phyloP scores from a whole-genome alignment of 1,139 yeast genomes.

The Keqinozyma sinolaborantium region DNA sequence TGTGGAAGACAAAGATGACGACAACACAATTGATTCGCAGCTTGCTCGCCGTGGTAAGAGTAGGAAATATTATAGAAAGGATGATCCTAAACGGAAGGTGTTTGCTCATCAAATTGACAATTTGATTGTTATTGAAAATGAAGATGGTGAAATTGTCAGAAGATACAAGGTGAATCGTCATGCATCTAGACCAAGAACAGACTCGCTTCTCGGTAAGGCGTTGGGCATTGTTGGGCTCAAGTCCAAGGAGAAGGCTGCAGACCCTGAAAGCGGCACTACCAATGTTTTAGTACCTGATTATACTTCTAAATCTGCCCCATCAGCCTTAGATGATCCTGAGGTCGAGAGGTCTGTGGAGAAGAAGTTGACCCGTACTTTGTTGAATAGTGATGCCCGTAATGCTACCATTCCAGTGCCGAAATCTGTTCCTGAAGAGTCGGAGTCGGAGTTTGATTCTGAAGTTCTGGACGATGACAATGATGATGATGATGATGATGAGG shows the following conservation, averaged over 20 bases:
- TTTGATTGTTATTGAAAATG: slow-evolving; percentile 79
- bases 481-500: slow-evolving; percentile 21
- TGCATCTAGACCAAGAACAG: slow-evolving; percentile 22
- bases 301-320: slow-evolving; percentile 7
- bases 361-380: slow-evolving; percentile 20
- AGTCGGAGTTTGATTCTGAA: slow-evolving; percentile 2
- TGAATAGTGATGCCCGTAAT: slow-evolving; percentile 4
- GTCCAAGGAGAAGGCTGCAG: slow-evolving; percentile 14
- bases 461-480: slow-evolving; percentile 15
- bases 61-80: slow-evolving; percentile 26
- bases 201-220: slow-evolving; percentile 40
- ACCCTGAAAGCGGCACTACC: slow-evolving; percentile 3
- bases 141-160: slow-evolving; percentile 86
- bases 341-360: slow-evolving; percentile 16
- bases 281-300: slow-evolving; percentile 4
- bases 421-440: slow-evolving; percentile 3
- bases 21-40: slow-evolving; percentile 5
- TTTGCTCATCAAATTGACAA: slow-evolving; percentile 57
- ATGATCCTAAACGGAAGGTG: slow-evolving; percentile 31
- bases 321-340: slow-evolving; percentile 19
- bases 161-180: slow-evolving; percentile 72
- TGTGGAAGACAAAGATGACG: slow-evolving; percentile 5
- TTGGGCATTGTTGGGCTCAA: slow-evolving; percentile 51
- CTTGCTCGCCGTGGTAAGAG: slow-evolving; percentile 9
- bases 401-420: slow-evolving; percentile 10